Base-by-base conservation (phyloP, 768 basidiomycete genomes). In the Trametes maxima region DNA sequence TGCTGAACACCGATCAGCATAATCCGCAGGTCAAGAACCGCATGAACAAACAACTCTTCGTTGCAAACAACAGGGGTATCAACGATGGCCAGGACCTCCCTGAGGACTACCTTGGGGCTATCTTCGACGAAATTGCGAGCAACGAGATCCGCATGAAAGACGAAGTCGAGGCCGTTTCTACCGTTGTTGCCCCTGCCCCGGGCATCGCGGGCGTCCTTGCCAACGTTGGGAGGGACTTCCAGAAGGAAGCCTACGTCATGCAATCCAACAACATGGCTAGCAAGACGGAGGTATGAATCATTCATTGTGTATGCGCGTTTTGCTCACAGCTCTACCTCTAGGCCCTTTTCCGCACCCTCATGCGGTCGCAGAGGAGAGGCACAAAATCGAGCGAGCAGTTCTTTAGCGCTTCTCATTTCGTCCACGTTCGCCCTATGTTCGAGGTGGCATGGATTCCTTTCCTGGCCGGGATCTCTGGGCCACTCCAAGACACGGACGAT, bases 131-230 rank as follows among this genome's bases (percentile, higher is more conserved):
- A 44, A 98, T 99, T 66, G 84, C 86, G 58, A 79, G 73, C 44
- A 95, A 97, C 68, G 97, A 99, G 74, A 98, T 99, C 67, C 84
- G 92, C 69, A 98, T 99, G 97, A 98, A 98, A 76, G 97, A 98
- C 69, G 96, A 99, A 77, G 78, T 94, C 24, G 95, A 95, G 67
- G 79, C 83, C 28, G 77, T 77, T 7, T 68, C 84, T 22, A 73
- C 77, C 10, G 69, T 78, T 4, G 68, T 77, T 3, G 62, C 80
- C 4, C 69, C 76, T 6, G 84, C 84, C 2, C 85, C 92, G 21
- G 94, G 95, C 13, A 74, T 97, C 37, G 89, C 92, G 0, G 87
- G 84, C 64, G 90, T 89, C 8, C 75, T 99, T 16, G 92, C 91
- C 2, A 90, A 86, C 54, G 94, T 98, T 25, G 97, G 97, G 10